phyloP scores from a whole-genome alignment of 768 basidiomycete species.

The Phlegmacium glaucopus region DNA sequence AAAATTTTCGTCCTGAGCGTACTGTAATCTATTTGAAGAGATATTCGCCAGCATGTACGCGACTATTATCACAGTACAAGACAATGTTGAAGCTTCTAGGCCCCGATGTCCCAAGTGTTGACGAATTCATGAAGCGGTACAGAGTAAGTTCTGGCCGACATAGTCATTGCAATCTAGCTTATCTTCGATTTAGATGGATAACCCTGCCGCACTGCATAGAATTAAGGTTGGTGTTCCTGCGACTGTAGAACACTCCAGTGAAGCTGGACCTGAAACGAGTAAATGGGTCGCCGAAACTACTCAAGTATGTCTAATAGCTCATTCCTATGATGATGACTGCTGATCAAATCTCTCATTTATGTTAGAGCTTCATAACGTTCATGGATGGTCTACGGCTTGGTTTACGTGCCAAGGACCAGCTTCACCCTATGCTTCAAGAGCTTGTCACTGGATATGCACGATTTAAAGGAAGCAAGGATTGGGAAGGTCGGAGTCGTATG shows the following conservation, averaged over 20 bases:
- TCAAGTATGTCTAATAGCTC: slow-evolving; percentile 51
- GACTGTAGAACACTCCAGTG: slow-evolving; percentile 92
- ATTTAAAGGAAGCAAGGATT: slow-evolving; percentile 93
- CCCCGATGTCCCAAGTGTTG: slow-evolving; percentile 81
- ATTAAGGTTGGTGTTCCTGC: slow-evolving; percentile 93
- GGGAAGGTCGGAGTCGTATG: slow-evolving; percentile 94
- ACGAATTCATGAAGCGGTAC: slow-evolving; percentile 90
- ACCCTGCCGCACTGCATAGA: slow-evolving; percentile 88
- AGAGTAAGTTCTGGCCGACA: slow-evolving; percentile 49
- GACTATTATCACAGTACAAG: slow-evolving; percentile 95
- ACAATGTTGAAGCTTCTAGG: slow-evolving; percentile 94
- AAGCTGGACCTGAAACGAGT: slow-evolving; percentile 87
- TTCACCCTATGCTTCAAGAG: slow-evolving; percentile 92
- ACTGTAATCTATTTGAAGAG: slow-evolving; percentile 48
- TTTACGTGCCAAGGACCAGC: slow-evolving; percentile 93
- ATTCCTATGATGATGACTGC: not conserved
- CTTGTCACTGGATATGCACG: slow-evolving; percentile 93
- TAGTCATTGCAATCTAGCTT: not conserved
- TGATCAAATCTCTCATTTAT: not conserved
- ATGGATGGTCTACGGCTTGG: slow-evolving; percentile 96
- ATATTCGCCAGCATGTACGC: slow-evolving; percentile 95
- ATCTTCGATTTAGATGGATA: slow-evolving; percentile 28
- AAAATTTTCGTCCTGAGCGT: not conserved
- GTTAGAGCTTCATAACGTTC: slow-evolving; percentile 93
- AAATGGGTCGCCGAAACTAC: slow-evolving; percentile 99